phyloP scores from a whole-genome alignment of 768 basidiomycete genomes.

The Serpula lacrymans region DNA sequence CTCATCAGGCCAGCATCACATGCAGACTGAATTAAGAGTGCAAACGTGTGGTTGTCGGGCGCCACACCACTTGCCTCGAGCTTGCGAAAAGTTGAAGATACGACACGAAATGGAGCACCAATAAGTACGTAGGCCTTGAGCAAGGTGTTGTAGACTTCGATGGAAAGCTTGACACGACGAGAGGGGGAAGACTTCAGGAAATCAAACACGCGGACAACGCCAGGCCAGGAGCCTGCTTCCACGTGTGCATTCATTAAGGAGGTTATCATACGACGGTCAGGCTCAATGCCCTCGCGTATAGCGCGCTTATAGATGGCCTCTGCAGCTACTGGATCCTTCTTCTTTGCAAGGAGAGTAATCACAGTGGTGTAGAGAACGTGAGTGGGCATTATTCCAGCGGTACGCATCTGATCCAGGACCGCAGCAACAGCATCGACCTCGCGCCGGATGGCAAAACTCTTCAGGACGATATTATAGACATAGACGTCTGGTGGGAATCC shows the following conservation, averaged over 20 bases:
- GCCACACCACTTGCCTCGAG: slow-evolving; percentile 46
- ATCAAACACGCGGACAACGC: slow-evolving; percentile 69
- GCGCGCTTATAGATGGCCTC: slow-evolving; percentile 67
- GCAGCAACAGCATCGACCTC: slow-evolving; percentile 49
- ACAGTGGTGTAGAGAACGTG: slow-evolving; percentile 60
- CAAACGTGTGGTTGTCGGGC: slow-evolving; percentile 65
- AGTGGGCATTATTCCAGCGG: slow-evolving; percentile 43
- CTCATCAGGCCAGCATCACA: slow-evolving; percentile 68
- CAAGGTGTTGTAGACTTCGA: slow-evolving; percentile 72
- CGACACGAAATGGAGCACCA: slow-evolving; percentile 69
- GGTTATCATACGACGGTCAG: slow-evolving; percentile 63
- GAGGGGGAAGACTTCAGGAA: slow-evolving; percentile 41
- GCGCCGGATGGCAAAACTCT: slow-evolving; percentile 49
- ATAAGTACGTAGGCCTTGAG: slow-evolving; percentile 82
- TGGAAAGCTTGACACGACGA: slow-evolving; percentile 40
- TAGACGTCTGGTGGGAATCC: slow-evolving; percentile 52
- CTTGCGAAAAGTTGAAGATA: slow-evolving; percentile 58
- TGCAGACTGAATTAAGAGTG: slow-evolving; percentile 76
- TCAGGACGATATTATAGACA: slow-evolving; percentile 59
- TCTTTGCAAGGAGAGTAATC: slow-evolving; percentile 60
- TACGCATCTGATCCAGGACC: slow-evolving; percentile 61
- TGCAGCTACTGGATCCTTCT: slow-evolving; percentile 60
- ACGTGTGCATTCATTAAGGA: slow-evolving; percentile 82
- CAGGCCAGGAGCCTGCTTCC: slow-evolving; percentile 74
- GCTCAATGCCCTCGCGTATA: slow-evolving; percentile 54